Evolutionary conservation across 768 basidiomycete species (phyloP).

Genomic region (Symmetrospora coprosmae): DNA sequence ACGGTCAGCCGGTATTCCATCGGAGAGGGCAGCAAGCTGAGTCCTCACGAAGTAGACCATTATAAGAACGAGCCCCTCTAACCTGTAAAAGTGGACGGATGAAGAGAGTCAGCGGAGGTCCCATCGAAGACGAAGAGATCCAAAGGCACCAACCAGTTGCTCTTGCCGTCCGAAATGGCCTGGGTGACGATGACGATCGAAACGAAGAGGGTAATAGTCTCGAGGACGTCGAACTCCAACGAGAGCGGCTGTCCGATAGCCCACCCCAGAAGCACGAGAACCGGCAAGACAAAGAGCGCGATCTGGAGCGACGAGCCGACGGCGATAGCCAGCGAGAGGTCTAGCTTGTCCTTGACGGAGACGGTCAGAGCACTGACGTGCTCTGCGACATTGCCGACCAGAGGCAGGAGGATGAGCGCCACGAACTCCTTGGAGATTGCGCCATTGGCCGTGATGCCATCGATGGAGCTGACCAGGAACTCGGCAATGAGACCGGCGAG

Average conservation of each 20-base stretch:
- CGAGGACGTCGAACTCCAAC: conserved; percentile 22
- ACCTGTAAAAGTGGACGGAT: conserved; percentile 47
- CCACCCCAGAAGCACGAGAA: conserved; percentile 60
- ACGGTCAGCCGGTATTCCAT: too few species aligned
- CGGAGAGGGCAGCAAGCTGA: too few species aligned
- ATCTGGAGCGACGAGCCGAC: conserved; percentile 48
- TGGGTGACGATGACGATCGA: conserved; percentile 64
- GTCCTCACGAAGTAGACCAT: conserved; percentile 10
- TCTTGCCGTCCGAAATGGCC: conserved; percentile 64
- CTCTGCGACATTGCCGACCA: conserved; percentile 50
- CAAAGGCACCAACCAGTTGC: conserved; percentile 74
- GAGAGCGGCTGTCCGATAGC: conserved; percentile 51
- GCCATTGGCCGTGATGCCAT: conserved; percentile 50
- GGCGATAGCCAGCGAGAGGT: conserved; percentile 49
- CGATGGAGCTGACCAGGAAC: conserved; percentile 59
- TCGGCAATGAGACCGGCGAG: conserved; percentile 51
- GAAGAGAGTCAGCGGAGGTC: conserved; percentile 40
- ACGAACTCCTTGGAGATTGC: conserved; percentile 64
- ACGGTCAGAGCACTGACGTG: conserved; percentile 85
- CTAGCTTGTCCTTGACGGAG: conserved; percentile 71
- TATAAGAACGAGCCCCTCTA: conserved; percentile 14
- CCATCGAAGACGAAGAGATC: too few species aligned
- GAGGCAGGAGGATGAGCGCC: conserved; percentile 77
- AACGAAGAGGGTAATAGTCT: conserved; percentile 45
- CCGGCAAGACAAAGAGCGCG: conserved; percentile 58